Conservation (phyloP, 768 basidiomycete species). For the Arthromyces matolae region DNA sequence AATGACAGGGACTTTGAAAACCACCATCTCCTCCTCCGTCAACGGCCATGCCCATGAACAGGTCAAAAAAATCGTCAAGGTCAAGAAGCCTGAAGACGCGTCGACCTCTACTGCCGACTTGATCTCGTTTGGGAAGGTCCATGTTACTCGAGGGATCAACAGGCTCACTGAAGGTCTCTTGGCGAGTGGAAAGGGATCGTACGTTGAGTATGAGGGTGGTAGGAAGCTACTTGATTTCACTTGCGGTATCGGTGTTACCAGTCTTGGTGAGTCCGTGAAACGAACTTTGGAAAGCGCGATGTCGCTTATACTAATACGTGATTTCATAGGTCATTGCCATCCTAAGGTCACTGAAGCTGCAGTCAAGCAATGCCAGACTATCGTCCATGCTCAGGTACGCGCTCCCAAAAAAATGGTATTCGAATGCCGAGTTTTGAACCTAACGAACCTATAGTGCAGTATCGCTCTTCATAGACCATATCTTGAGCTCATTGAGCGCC, state of each 20-base stretch:
- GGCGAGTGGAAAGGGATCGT: conserved; percentile 67
- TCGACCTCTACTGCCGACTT: conserved; percentile 19
- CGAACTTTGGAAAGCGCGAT: background rate
- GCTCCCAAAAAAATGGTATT: too few species aligned
- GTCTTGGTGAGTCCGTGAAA: conserved; percentile 63
- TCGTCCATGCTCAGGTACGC: conserved; percentile 75
- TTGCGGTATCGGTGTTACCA: conserved; percentile 84
- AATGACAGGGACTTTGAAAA: too few species aligned
- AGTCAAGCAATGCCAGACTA: conserved; percentile 79
- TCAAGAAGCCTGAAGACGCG: too few species aligned
- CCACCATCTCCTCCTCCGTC: too few species aligned
- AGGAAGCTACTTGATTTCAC: conserved; percentile 80
- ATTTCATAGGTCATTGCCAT: conserved; percentile 72
- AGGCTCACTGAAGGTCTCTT: conserved; percentile 55
- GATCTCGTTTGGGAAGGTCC: conserved; percentile 37
- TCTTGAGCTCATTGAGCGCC: conserved; percentile 77
- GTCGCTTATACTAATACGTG: background rate
- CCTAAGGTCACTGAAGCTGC: conserved; percentile 83
- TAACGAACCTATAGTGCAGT: conserved; percentile 55
- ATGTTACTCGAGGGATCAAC: conserved; percentile 45
- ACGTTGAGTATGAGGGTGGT: conserved; percentile 70
- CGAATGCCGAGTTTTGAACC: background rate
- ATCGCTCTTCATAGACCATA: conserved; percentile 87
- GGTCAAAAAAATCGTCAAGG: too few species aligned
- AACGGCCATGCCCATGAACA: too few species aligned